Conservation (phyloP, 2,329 filamentous ascomycete species). For the Fusarium domesticum region DNA sequence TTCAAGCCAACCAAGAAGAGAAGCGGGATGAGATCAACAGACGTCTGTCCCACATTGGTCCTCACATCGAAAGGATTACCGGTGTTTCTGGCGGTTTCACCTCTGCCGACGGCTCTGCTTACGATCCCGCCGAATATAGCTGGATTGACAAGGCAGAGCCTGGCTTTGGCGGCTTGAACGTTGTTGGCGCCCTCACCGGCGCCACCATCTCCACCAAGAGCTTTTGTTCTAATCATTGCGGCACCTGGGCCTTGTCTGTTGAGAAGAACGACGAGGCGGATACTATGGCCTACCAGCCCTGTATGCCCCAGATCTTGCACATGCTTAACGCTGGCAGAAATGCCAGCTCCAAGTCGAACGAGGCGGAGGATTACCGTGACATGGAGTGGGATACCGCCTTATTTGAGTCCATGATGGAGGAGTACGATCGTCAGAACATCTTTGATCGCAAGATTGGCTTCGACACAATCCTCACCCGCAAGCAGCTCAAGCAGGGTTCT, state of each 20-base stretch:
- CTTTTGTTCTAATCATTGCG: not conserved
- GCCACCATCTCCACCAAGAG: not conserved
- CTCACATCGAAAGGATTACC: constrained; percentile 5
- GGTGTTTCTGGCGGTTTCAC: not conserved
- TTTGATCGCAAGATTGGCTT: constrained; percentile 36
- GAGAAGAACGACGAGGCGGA: not conserved
- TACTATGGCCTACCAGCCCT: not conserved
- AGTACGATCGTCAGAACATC: constrained; percentile 36
- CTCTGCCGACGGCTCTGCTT: not conserved
- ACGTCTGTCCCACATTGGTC: constrained; percentile 13
- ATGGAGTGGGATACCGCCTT: constrained; percentile 34
- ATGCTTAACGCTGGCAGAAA: not conserved
- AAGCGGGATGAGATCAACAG: constrained; percentile 28
- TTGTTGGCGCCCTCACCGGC: not conserved
- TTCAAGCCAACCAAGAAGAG: constrained; percentile 18
- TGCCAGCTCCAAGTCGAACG: not conserved
- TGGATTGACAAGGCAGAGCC: not conserved
- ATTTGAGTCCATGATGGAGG: constrained; percentile 35
- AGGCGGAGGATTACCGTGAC: constrained; percentile 1
- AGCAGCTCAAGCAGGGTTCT: constrained; percentile 28
- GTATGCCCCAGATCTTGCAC: not conserved
- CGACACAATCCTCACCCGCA: constrained; percentile 29
- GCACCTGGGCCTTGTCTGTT: not conserved
- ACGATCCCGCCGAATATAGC: not conserved
- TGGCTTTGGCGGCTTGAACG: not conserved